Percentiles rank a stretch among this genome's conserved stretches.
phyloP scores from a whole-genome alignment of 257 asterid genomes.

The Striga asiatica region DNA sequence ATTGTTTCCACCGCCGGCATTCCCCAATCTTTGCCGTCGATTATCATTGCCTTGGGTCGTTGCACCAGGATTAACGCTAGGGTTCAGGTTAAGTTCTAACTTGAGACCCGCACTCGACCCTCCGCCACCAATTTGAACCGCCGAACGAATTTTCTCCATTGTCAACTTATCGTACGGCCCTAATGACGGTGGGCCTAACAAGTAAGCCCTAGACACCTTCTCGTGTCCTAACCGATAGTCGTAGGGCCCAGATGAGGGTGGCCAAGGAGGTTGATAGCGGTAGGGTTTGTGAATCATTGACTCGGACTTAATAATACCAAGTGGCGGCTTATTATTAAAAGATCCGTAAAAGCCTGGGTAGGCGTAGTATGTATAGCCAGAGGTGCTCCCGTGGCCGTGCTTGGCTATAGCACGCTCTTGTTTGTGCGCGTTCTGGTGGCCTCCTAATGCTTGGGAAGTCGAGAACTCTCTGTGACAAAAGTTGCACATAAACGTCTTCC shows the following conservation, averaged over 20 bases:
- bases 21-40: conserved; percentile 12
- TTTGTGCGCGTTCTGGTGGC: conserved; percentile 76
- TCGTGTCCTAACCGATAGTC: conserved; percentile 15
- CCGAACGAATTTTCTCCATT: conserved; percentile 10
- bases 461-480: conserved; percentile 55
- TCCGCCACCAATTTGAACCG: conserved; percentile 6
- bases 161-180: conserved; percentile 13
- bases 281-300: conserved; percentile 37
- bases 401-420: conserved; percentile 53
- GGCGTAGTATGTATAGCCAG: conserved; percentile 18
- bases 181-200: conserved; percentile 19
- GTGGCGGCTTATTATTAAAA: conserved; percentile 19
- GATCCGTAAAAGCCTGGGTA: conserved; percentile 18
- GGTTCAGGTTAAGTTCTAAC: conserved; percentile 19
- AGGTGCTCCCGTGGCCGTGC: conserved; percentile 27
- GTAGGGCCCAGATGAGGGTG: conserved; percentile 10
- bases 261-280: conserved; percentile 22
- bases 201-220: conserved; percentile 18
- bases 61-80: not conserved
- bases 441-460: conserved; percentile 65
- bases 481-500: conserved; percentile 38
- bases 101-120: conserved; percentile 18
- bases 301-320: conserved; percentile 33
- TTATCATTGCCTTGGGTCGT: not conserved
- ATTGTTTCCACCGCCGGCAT: conserved; percentile 3